Evolutionary conservation across 106 monocot species (phyloP), one percentile per base, ranked within the genome.

Genomic region (Amphibolis antarctica): DNA sequence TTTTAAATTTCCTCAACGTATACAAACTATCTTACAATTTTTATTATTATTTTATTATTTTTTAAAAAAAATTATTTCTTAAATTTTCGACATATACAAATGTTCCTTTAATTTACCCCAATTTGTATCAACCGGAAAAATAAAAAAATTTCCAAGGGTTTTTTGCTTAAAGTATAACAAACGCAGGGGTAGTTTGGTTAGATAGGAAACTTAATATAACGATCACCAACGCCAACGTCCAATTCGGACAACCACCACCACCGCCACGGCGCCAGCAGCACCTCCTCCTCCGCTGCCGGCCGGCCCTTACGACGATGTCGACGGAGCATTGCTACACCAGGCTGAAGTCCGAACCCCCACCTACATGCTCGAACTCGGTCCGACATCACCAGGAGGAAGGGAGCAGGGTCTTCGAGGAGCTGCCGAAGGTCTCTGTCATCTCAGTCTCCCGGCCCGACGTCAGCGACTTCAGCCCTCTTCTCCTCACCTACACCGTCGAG

Each of bases 401-500:
- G 13, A 53, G 28, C 0, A 72, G 79, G 93, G 74, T 94, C 27
- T 94, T 94, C 54, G 83, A 83, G 0, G 89, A 89, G 63, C 56
- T 94, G 65, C 93, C 93, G 15, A 79, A 74, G 67, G 83, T 80
- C 18, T 68, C 60, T 25, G 82, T 94, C 83, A 73, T 86, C 29
- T 89, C 89, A 17, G 83, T 94, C 31, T 89, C 93, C 19, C 68
- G 89, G 21, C 85, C 88, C 55, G 93, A 94, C 56, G 85, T 66
- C 23, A 72, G 77, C 70, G 93, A 94, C 44, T 85, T 88, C 73
- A 86, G 79, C 25, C 93, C 93, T 55, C 66, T 89, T 64, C 81
- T 89, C 7, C 83, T 94, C 21, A 79, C 89, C 24, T 94, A 94
- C 77, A 86, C 89, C 53, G 86, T 94, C 73, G 93, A 94, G 64